Evolutionary conservation across 1,139 yeast genomes (phyloP).

Genomic region (Williopsis jadinii): DNA sequence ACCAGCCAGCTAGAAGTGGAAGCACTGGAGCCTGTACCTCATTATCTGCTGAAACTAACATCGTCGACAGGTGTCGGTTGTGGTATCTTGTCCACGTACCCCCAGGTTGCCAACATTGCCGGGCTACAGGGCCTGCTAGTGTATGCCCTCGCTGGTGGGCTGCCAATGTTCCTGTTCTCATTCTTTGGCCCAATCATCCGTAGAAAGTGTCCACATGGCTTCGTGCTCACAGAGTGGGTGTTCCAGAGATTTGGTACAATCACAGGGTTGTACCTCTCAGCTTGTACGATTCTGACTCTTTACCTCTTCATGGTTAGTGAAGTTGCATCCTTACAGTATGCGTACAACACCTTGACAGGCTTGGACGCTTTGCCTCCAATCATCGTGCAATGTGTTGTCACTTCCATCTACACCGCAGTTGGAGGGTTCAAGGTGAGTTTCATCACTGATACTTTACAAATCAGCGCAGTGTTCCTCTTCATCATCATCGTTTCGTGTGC

Average conservation of each 20-base stretch:
- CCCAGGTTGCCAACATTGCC: conserved; percentile 77
- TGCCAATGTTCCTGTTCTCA: conserved; percentile 81
- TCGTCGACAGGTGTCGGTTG: conserved; percentile 72
- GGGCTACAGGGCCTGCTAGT: conserved; percentile 87
- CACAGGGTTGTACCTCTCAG: conserved; percentile 68
- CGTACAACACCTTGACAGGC: conserved; percentile 73
- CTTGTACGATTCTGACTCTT: conserved; percentile 79
- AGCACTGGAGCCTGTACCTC: not conserved
- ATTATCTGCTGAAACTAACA: not conserved
- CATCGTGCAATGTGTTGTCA: conserved; percentile 81
- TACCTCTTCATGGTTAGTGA: conserved; percentile 87
- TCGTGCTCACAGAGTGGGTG: conserved; percentile 94
- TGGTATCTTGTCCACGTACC: conserved; percentile 79
- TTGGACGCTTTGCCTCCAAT: conserved; percentile 74
- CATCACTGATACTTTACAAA: conserved; percentile 83
- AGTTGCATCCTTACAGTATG: conserved; percentile 69
- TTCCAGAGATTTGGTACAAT: conserved; percentile 68
- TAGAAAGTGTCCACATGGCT: conserved; percentile 79
- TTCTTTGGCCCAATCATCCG: conserved; percentile 77
- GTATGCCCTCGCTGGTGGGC: conserved; percentile 72
- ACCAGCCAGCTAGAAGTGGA: not conserved
- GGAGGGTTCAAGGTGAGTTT: conserved; percentile 92
- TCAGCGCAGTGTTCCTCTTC: conserved; percentile 60
- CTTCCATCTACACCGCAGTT: conserved; percentile 77
- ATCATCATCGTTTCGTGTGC: conserved; percentile 71